phyloP scores from a whole-genome alignment of 768 basidiomycete genomes.

The Macrolepiota fuliginosa region DNA sequence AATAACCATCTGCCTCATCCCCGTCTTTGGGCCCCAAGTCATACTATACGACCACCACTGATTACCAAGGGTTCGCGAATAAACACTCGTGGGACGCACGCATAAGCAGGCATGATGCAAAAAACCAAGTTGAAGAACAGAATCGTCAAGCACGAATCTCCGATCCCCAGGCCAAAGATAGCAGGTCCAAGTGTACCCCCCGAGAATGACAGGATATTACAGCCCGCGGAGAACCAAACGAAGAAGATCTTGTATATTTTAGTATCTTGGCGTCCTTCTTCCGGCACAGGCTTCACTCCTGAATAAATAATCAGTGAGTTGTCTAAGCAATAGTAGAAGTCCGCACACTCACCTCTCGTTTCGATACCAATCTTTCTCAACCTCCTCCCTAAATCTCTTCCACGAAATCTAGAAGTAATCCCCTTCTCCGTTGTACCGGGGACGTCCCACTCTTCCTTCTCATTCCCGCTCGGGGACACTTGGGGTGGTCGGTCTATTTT shows the following conservation, averaged over 20 bases:
- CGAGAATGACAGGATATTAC: slow-evolving; percentile 71
- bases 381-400: not conserved
- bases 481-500: not conserved
- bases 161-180: slow-evolving; percentile 54
- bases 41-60: slow-evolving; percentile 26
- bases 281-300: slow-evolving; percentile 58
- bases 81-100: not conserved
- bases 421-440: not conserved
- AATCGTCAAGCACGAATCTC: slow-evolving; percentile 63
- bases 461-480: not conserved
- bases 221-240: slow-evolving; percentile 72
- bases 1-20: slow-evolving; percentile 84
- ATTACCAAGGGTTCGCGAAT: not conserved
- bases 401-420: not conserved
- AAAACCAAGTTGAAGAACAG: slow-evolving; percentile 68
- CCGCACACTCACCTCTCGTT: slow-evolving; percentile 25
- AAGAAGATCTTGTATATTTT: slow-evolving; percentile 73
- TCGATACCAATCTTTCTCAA: slow-evolving; percentile 27
- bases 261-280: slow-evolving; percentile 54
- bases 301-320: not conserved
- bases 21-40: slow-evolving; percentile 84
- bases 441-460: not conserved
- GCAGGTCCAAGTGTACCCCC: slow-evolving; percentile 66
- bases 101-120: slow-evolving; percentile 56
- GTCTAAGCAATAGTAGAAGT: not conserved